Percentiles rank a stretch among this genome's conserved stretches.
Evolutionary conservation across 2,329 filamentous ascomycete species (phyloP).

Genomic region (Talaromyces sp.): DNA sequence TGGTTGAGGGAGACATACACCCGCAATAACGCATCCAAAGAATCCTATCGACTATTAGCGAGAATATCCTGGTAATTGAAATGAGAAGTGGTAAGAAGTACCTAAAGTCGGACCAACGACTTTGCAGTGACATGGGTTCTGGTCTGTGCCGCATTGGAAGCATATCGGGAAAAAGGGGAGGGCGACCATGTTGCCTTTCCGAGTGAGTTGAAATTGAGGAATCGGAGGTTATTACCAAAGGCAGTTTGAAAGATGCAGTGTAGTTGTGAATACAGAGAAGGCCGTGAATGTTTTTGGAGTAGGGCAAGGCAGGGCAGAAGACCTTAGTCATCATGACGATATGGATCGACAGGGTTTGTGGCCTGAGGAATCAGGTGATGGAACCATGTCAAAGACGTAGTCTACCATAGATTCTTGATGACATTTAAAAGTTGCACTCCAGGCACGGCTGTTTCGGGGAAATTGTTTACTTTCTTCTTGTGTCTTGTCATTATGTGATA

Average conservation of each 20-base stretch:
- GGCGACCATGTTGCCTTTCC: constrained; percentile 36
- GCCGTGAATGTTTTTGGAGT: neutral
- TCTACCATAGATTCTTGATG: neutral
- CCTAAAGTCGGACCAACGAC: constrained; percentile 55
- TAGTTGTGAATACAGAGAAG: neutral
- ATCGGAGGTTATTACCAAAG: neutral
- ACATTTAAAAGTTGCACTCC: too few relatives aligned
- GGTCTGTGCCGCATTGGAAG: constrained; percentile 55
- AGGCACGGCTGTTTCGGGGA: neutral
- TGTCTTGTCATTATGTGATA: neutral
- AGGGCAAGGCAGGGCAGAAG: neutral
- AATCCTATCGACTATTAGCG: constrained; percentile 7
- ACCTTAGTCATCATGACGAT: constrained; percentile 19
- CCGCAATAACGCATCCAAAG: constrained; percentile 13
- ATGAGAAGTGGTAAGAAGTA: constrained; percentile 22
- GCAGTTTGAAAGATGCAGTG: neutral
- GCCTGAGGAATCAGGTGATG: neutral
- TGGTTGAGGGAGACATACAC: constrained; percentile 1
- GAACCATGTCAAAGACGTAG: neutral
- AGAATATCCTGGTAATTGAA: neutral
- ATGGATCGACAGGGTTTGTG: constrained; percentile 3
- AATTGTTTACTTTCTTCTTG: neutral
- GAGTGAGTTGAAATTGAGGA: neutral
- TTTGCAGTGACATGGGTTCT: constrained; percentile 58
- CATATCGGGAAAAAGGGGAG: constrained; percentile 52